Evolutionary conservation across 2,329 filamentous ascomycete species (phyloP).

Genomic region (Herpotrichia juniperi): DNA sequence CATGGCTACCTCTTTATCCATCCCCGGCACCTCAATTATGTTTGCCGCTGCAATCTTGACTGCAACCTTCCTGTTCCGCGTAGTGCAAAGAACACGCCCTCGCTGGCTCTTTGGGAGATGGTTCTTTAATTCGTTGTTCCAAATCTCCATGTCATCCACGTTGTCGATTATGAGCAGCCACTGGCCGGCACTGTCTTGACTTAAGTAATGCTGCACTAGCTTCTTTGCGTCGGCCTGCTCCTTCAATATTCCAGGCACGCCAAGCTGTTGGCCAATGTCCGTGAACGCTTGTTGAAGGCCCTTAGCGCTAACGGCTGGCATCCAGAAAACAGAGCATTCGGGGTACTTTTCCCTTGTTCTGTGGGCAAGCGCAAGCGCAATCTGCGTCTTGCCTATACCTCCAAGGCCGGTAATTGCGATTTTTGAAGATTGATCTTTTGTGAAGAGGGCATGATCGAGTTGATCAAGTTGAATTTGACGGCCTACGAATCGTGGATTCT

Average conservation of each 20-base stretch:
- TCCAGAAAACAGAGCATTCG: constrained; percentile 12
- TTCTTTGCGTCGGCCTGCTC: constrained; percentile 5
- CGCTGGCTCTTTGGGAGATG: constrained; percentile 37
- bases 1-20: too few relatives aligned
- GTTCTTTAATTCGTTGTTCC: constrained; percentile 5
- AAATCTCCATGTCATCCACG: constrained; percentile 10
- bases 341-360: constrained; percentile 18
- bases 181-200: constrained; percentile 2
- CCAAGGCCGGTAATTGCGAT: constrained; percentile 10
- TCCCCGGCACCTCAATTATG: constrained; percentile 23
- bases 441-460: not conserved
- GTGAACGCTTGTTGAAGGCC: constrained; percentile 23
- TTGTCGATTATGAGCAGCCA: constrained; percentile 12
- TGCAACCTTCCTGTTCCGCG: constrained; percentile 13
- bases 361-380: constrained; percentile 17
- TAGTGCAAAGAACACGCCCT: constrained; percentile 41
- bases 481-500: constrained; percentile 1
- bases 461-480: not conserved
- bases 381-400: constrained; percentile 11
- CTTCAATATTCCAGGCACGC: constrained; percentile 6
- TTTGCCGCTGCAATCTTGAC: constrained; percentile 13
- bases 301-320: constrained; percentile 20
- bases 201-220: constrained; percentile 5
- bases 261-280: constrained; percentile 8
- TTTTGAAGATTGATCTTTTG: not conserved